Evolutionary conservation across 257 asterid genomes (phyloP), one percentile per base, ranked within the genome.

Genomic region (Dorcoceras hygrometricum): DNA sequence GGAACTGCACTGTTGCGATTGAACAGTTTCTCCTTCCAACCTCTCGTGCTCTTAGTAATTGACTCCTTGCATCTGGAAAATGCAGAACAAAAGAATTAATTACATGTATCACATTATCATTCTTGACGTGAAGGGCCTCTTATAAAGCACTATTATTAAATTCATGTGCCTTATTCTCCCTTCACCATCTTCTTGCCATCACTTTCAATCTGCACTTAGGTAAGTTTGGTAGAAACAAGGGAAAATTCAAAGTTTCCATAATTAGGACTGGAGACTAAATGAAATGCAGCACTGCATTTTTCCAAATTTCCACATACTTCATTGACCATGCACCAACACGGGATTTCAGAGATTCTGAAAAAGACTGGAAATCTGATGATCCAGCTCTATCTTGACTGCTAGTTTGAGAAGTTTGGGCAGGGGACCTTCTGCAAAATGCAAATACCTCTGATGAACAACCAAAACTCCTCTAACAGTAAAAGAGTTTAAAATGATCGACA

Each of bases 11-110:
- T 77, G 73, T 80, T 81, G 51, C 88, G 84, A 26, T 84, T 71
- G 69, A 86, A 86, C 72, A 83, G 80, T 69, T 79, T 86, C 83
- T 86, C 93, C 77, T 75, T 86, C 93, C 89, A 86, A 70, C 93
- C 81, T 79, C 87, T 81, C 20, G 89, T 81, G 81, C 84, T 83
- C 84, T 83, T 86, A 23, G 86, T 76, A 67, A 86, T 79, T 6
- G 89, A 83, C 27, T 83, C 89, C 73, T 81, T 83, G 85, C 79
- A 83, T 64, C 89, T 83, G 51, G 39, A 28, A 46, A 63, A 56
- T 5, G 2, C 10, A 50, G 43, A 43, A 14, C 10, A 4, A 2
- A 56, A 39, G 23, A 5, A 32, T 9, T 11, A 62, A n/a, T 10
- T 34, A 4, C 14, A 29, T 14, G 11, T 3, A 5, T 58, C 20